These are phyloP conservation scores for Athelia psychrophila DNA, from an alignment of 1,284 basidiomycete genomes.

Conservation along the genomic window DNA sequence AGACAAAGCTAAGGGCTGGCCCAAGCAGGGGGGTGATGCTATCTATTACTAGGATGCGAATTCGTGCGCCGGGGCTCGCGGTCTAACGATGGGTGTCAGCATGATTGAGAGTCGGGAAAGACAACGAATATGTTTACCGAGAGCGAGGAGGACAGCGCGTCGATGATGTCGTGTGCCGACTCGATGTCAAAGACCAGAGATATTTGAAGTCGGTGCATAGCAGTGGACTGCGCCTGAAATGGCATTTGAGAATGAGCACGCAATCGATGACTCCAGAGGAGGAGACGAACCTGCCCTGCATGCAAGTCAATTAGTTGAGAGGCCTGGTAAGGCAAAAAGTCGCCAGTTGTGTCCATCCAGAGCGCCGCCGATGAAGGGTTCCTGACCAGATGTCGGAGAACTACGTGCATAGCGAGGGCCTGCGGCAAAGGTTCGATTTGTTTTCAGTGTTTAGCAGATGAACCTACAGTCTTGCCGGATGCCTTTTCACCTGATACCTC, in stretches of 20 bases:
- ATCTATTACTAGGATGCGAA: constrained; percentile 62
- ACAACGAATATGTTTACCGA: constrained; percentile 23
- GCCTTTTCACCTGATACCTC: constrained; percentile 63
- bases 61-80: constrained; percentile 10
- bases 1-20: constrained; percentile 58
- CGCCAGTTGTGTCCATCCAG: constrained; percentile 73
- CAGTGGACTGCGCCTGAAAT: constrained; percentile 18
- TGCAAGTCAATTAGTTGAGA: constrained; percentile 33
- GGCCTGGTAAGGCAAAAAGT: constrained; percentile 55
- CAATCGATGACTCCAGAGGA: neutral
- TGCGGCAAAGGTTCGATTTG: constrained; percentile 20
- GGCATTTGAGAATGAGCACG: neutral
- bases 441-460: constrained; percentile 3
- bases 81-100: constrained; percentile 2
- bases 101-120: constrained; percentile 1
- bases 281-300: constrained; percentile 28
- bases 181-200: constrained; percentile 59
- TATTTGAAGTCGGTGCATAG: constrained; percentile 42
- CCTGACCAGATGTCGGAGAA: constrained; percentile 46
- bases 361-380: constrained; percentile 36
- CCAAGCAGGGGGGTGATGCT: constrained; percentile 63
- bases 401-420: constrained; percentile 57
- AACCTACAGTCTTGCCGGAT: constrained; percentile 64
- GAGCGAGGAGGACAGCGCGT: constrained; percentile 31
- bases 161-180: constrained; percentile 46